A percentile compares a stretch with the other conserved stretches of the same genome.
Evolutionary conservation across 2,329 filamentous ascomycete genomes (phyloP).

Genomic region (Claviceps paspali): DNA sequence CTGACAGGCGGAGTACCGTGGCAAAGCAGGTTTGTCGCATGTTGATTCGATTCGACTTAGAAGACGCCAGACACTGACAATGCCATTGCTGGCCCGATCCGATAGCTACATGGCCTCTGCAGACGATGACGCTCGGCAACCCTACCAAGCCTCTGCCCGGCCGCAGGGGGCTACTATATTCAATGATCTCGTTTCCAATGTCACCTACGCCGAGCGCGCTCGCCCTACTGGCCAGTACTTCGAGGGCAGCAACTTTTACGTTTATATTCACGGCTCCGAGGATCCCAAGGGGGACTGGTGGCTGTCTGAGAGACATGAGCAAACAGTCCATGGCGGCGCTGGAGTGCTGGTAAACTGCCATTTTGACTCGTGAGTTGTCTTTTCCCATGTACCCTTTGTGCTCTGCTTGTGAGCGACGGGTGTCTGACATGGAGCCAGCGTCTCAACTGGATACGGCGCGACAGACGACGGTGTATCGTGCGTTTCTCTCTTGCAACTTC

Average conservation of each 20-base stretch:
- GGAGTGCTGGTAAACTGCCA: slow-evolving; percentile 90
- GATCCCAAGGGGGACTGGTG: slow-evolving; percentile 65
- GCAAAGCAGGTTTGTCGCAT: slow-evolving; percentile 4
- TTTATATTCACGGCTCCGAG: slow-evolving; percentile 73
- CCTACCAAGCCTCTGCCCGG: background rate
- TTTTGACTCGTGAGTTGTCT: slow-evolving; percentile 52
- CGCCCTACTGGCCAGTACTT: slow-evolving; percentile 53
- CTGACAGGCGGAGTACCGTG: slow-evolving; percentile 17
- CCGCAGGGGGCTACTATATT: slow-evolving; percentile 46
- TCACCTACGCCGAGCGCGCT: slow-evolving; percentile 37
- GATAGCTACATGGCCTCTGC: slow-evolving; percentile 2
- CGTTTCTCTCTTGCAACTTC: slow-evolving; percentile 68
- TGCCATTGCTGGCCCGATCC: background rate
- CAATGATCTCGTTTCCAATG: slow-evolving; percentile 65
- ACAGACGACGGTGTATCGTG: slow-evolving; percentile 90
- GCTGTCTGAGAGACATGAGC: slow-evolving; percentile 28
- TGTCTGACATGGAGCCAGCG: slow-evolving; percentile 31
- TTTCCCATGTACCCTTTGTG: too few relatives aligned
- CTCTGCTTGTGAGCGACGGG: background rate
- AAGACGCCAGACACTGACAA: background rate
- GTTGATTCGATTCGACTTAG: background rate
- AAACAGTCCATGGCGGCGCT: slow-evolving; percentile 41
- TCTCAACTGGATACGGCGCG: slow-evolving; percentile 81
- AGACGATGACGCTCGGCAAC: background rate
- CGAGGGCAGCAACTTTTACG: slow-evolving; percentile 80